A percentile compares a stretch with the other conserved stretches of the same genome.
These are phyloP conservation scores for Puccinia coronata DNA, from an alignment of 1,284 basidiomycete genomes.

Conservation along the genomic window DNA sequence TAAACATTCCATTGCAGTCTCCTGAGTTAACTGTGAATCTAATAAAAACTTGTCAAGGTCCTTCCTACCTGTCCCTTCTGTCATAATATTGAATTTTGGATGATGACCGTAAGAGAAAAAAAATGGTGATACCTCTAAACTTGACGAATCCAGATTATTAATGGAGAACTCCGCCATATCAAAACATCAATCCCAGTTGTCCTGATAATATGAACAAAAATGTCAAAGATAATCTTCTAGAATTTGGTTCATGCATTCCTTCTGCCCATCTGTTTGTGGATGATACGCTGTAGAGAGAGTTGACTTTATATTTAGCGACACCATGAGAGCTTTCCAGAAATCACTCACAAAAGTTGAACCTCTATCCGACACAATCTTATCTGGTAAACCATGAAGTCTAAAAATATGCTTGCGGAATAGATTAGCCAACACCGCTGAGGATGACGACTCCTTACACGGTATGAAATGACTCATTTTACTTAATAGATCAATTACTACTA, in stretches of 20 bases:
- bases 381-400: constrained; percentile 16
- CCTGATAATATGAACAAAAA: constrained; percentile 2
- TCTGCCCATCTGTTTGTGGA: constrained; percentile 30
- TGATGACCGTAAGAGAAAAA: background rate
- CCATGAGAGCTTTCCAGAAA: constrained; percentile 1
- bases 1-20: background rate
- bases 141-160: background rate
- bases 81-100: background rate
- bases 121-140: background rate
- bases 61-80: background rate
- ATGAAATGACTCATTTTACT: constrained; percentile 31
- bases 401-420: background rate
- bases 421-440: background rate
- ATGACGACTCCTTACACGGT: background rate
- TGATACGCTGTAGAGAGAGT: constrained; percentile 28
- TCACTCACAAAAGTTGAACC: background rate
- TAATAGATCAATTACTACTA: constrained; percentile 10
- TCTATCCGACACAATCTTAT: constrained; percentile 22
- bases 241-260: background rate
- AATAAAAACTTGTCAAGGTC: background rate
- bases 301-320: background rate
- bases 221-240: background rate
- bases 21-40: background rate
- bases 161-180: background rate
- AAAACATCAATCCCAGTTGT: background rate